Percentiles rank a stretch among this genome's conserved stretches.
Conservation (phyloP, 176 grass and related monocot genomes). For the Puccinellia tenuiflora region DNA sequence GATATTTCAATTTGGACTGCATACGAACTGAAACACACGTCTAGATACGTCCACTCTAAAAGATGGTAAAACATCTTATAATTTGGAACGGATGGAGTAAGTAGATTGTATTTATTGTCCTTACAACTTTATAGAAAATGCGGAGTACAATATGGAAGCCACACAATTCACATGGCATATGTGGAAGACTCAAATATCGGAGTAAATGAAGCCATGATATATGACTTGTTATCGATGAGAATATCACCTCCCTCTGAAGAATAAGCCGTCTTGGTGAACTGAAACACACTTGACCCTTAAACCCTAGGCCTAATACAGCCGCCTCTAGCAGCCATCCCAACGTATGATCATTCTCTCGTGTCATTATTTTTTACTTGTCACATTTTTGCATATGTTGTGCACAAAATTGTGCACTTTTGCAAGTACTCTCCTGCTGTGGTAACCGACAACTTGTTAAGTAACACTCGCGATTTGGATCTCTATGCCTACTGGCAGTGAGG, state of each 20-base stretch:
- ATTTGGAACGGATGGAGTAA: too few relatives aligned
- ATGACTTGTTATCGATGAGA: background rate
- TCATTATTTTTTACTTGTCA: background rate
- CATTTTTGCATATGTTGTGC: too few relatives aligned
- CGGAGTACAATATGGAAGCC: background rate
- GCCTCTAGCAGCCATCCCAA: too few relatives aligned
- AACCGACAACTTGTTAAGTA: background rate
- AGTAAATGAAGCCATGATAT: background rate
- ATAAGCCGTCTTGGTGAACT: too few relatives aligned
- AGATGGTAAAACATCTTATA: too few relatives aligned
- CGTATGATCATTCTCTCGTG: background rate
- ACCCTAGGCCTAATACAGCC: too few relatives aligned
- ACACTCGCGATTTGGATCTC: background rate
- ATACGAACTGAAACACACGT: too few relatives aligned
- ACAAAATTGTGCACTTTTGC: background rate
- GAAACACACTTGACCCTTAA: too few relatives aligned
- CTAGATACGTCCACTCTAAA: too few relatives aligned
- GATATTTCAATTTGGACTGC: too few relatives aligned
- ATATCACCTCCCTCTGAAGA: background rate
- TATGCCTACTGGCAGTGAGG: rapidly evolving
- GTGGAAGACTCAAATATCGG: background rate
- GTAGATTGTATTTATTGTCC: background rate
- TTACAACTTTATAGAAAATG: background rate
- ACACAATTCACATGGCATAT: background rate
- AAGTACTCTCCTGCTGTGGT: too few relatives aligned